phyloP scores from a whole-genome alignment of 371 early-diverging fungal species.

The Mortierella sp. region DNA sequence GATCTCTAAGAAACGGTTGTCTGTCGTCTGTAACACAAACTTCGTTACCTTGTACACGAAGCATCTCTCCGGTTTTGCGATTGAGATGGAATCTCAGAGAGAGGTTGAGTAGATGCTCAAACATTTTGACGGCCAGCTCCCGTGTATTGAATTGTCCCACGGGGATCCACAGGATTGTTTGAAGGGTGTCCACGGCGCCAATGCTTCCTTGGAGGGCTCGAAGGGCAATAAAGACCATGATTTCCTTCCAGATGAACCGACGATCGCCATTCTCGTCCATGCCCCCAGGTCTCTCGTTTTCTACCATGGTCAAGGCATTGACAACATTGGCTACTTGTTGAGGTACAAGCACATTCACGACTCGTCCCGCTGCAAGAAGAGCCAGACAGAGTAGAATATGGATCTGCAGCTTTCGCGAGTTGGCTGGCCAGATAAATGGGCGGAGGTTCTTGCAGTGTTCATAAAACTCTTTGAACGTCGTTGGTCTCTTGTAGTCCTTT shows the following conservation, averaged over 20 bases:
- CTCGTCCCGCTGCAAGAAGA: conserved; percentile 75
- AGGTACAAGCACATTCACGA: conserved; percentile 86
- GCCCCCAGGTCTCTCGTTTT: conserved; percentile 46
- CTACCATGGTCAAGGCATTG: conserved; percentile 64
- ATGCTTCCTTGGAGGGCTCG: conserved; percentile 82
- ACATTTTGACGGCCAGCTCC: conserved; percentile 85
- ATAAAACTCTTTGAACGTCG: conserved; percentile 60
- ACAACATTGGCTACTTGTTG: conserved; percentile 83
- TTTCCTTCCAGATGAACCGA: conserved; percentile 70
- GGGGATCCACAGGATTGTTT: conserved; percentile 90
- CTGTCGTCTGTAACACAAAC: no score
- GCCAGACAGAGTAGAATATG: conserved; percentile 76
- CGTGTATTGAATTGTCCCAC: conserved; percentile 92
- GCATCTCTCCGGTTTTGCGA: conserved; percentile 94
- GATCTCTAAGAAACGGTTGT: no score
- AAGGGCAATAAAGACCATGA: conserved; percentile 75
- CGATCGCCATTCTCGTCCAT: conserved; percentile 37
- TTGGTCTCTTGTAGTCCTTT: conserved; percentile 52
- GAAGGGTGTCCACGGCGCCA: conserved; percentile 83
- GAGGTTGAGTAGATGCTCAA: conserved; percentile 84
- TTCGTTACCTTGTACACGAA: conserved; percentile 70
- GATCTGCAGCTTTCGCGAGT: conserved; percentile 69
- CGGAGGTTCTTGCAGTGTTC: conserved; percentile 70
- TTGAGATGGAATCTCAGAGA: conserved; percentile 91
- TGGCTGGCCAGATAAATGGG: conserved; percentile 91